These are phyloP conservation scores for Mucor lusitanicus DNA, from an alignment of 371 early-diverging fungal species.

Conservation along the genomic window DNA sequence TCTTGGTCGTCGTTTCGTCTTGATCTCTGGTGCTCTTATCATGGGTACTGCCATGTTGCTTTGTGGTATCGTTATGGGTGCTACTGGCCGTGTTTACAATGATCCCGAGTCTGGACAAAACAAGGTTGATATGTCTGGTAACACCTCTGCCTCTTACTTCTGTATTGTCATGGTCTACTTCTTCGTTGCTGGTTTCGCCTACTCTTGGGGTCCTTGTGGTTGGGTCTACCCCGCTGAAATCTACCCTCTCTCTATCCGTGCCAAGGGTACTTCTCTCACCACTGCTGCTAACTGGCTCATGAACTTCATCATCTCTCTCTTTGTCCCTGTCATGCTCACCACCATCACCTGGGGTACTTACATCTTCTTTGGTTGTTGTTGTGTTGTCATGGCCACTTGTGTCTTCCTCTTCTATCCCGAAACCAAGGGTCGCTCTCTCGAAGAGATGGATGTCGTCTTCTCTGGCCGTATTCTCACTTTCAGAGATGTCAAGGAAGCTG, in stretches of 20 bases:
- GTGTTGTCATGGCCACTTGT: slow-evolving; percentile 34
- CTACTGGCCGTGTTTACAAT: slow-evolving; percentile 18
- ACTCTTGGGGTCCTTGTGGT: slow-evolving; percentile 56
- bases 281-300: slow-evolving; percentile 73
- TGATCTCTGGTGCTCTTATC: slow-evolving; percentile 45
- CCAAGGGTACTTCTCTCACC: slow-evolving; percentile 50
- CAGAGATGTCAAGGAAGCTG: slow-evolving; percentile 18
- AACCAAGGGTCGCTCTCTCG: slow-evolving; percentile 61
- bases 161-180: slow-evolving; percentile 55
- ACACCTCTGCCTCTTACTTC: slow-evolving; percentile 43
- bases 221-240: slow-evolving; percentile 72
- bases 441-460: slow-evolving; percentile 64
- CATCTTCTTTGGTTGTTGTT: slow-evolving; percentile 64
- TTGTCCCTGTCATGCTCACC: slow-evolving; percentile 47
- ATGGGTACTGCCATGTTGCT: slow-evolving; percentile 51
- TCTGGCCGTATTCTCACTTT: slow-evolving; percentile 29
- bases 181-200: slow-evolving; percentile 52
- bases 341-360: slow-evolving; percentile 56
- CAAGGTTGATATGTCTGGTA: slow-evolving; percentile 36
- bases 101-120: slow-evolving; percentile 16
- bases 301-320: slow-evolving; percentile 52
- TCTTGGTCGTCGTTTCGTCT: slow-evolving; percentile 47
- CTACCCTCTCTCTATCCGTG: slow-evolving; percentile 53
- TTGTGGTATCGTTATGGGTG: slow-evolving; percentile 49
- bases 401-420: slow-evolving; percentile 55